phyloP scores from a whole-genome alignment of 192 early-diverging fungal species.

The Coemansia sp. region DNA sequence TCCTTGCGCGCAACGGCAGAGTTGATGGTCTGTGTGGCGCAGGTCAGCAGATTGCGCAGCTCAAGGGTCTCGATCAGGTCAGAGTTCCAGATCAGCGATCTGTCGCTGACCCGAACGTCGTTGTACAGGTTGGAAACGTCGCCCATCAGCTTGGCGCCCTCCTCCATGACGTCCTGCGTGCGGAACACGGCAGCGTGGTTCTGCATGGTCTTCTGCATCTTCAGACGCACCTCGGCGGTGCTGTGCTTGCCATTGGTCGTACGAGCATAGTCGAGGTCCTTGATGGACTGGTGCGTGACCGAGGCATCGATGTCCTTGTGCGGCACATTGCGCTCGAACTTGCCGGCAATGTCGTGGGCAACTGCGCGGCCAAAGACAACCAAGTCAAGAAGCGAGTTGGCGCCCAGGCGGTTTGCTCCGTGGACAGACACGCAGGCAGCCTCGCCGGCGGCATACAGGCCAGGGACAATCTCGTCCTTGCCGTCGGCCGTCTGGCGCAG shows the following conservation, averaged over 20 bases:
- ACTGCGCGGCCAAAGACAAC: slow-evolving; percentile 98
- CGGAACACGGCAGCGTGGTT: slow-evolving; percentile 96
- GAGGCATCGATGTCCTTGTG: slow-evolving; percentile 77
- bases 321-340: slow-evolving; percentile 82
- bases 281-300: slow-evolving; percentile 85
- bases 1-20: slow-evolving; percentile 92
- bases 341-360: slow-evolving; percentile 91
- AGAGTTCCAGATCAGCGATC: slow-evolving; percentile 97
- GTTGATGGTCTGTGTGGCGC: slow-evolving; percentile 89
- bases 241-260: slow-evolving; percentile 73
- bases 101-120: slow-evolving; percentile 86
- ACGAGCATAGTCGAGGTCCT: slow-evolving; percentile 92
- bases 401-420: slow-evolving; percentile 96
- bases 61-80: slow-evolving; percentile 96
- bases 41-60: slow-evolving; percentile 95
- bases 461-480: slow-evolving; percentile 88
- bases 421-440: slow-evolving; percentile 97
- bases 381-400: slow-evolving; percentile 97
- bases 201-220: slow-evolving; percentile 99
- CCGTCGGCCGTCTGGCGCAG: slow-evolving; percentile 73
- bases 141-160: slow-evolving; percentile 85
- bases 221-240: slow-evolving; percentile 83
- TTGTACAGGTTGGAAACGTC: slow-evolving; percentile 74
- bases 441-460: slow-evolving; percentile 97
- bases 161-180: slow-evolving; percentile 81